A percentile compares a stretch with the other conserved stretches of the same genome.
phyloP scores from a whole-genome alignment of 352 stramenopile genomes.

The Pythium brachiatum region DNA sequence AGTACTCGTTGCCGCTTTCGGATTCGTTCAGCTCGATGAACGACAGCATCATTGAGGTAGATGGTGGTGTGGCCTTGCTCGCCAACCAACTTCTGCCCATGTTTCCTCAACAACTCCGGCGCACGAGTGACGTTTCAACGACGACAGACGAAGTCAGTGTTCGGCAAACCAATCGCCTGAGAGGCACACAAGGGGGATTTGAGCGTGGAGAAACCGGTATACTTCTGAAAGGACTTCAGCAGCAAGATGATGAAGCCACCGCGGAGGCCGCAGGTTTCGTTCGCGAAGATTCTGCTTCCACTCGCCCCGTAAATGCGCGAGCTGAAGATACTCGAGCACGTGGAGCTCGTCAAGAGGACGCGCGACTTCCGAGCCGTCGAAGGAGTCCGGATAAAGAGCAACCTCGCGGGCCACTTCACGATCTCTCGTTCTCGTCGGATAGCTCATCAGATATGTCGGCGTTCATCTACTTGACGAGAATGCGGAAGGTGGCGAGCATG shows the following conservation, averaged over 20 bases:
- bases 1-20: slow-evolving; percentile 61
- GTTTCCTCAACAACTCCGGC: slow-evolving; percentile 31
- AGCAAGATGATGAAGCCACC: background rate
- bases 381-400: background rate
- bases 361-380: background rate
- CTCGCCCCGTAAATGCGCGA: too few species aligned
- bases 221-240: slow-evolving; percentile 7
- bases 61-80: slow-evolving; percentile 38
- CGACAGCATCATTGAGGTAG: slow-evolving; percentile 34
- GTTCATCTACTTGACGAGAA: slow-evolving; percentile 18
- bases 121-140: background rate
- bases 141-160: background rate
- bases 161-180: too few species aligned
- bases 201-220: slow-evolving; percentile 3
- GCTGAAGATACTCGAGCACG: too few species aligned
- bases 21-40: slow-evolving; percentile 64
- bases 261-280: too few species aligned
- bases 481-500: slow-evolving; percentile 9
- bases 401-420: background rate
- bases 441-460: slow-evolving; percentile 25
- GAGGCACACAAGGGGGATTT: background rate
- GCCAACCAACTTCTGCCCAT: slow-evolving; percentile 64
- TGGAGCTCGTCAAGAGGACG: background rate
- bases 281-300: too few species aligned
- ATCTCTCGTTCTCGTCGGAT: slow-evolving; percentile 23